Percentiles rank a stretch among this genome's conserved stretches.
Evolutionary conservation across 345 rosid genomes (phyloP).

Genomic region (Melaleuca alternifolia): DNA sequence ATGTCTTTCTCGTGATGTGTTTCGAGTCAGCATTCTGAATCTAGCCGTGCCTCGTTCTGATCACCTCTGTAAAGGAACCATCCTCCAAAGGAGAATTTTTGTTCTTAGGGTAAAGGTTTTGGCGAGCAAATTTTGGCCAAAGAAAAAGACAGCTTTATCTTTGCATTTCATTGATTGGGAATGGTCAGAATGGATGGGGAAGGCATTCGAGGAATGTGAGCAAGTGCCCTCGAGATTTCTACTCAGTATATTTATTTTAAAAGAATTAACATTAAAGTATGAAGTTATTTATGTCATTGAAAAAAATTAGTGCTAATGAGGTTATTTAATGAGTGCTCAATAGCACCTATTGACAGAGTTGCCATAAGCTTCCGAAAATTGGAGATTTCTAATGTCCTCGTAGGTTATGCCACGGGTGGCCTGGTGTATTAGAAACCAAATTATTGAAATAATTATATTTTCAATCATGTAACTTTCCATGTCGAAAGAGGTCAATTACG

Average conservation of each 20-base stretch:
- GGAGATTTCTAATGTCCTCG: neutral
- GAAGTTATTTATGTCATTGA: neutral
- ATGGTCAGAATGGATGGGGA: neutral
- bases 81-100: neutral
- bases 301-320: neutral
- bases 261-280: neutral
- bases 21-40: neutral
- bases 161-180: neutral
- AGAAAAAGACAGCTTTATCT: neutral
- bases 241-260: neutral
- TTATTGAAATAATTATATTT: neutral
- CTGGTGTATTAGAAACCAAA: neutral
- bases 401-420: neutral
- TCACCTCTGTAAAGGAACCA: neutral
- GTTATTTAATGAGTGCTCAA: neutral
- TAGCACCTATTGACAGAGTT: too few species aligned
- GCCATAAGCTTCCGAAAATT: neutral
- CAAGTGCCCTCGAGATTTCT: neutral
- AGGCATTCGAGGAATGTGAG: neutral
- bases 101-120: neutral
- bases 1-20: neutral
- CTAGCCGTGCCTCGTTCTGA: neutral
- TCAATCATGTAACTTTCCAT: neutral
- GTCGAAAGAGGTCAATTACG: neutral
- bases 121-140: neutral